Conservation (phyloP, 1,284 basidiomycete species). For the Ustilago crameri region DNA sequence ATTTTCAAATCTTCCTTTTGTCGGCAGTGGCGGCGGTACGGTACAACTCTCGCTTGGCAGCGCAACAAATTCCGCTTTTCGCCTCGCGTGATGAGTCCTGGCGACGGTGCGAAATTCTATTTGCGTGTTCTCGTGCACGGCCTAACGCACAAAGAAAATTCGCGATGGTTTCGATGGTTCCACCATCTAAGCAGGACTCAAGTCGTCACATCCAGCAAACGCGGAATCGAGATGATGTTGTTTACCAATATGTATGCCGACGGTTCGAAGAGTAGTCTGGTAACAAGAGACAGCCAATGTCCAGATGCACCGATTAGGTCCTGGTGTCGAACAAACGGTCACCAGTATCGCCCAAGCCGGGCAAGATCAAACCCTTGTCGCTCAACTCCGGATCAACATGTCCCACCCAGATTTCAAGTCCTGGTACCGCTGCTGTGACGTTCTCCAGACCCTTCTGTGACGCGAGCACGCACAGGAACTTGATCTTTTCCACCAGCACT, state of each 20-base stretch:
- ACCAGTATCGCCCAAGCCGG: constrained; percentile 63
- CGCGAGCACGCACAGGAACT: constrained; percentile 83
- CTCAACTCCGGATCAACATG: constrained; percentile 58
- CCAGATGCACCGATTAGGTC: constrained; percentile 8
- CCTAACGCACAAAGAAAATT: too few relatives aligned
- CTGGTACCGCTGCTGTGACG: constrained; percentile 78
- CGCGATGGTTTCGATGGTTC: too few relatives aligned
- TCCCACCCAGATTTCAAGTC: constrained; percentile 76
- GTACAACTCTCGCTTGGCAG: too few relatives aligned
- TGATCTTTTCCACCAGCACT: constrained; percentile 74
- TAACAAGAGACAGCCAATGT: background rate
- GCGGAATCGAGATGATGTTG: too few relatives aligned
- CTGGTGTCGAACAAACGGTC: constrained; percentile 57
- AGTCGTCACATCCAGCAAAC: too few relatives aligned
- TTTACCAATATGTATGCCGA: too few relatives aligned
- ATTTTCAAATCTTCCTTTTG: constrained; percentile 3
- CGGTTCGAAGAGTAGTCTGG: too few relatives aligned
- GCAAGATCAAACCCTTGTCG: constrained; percentile 60
- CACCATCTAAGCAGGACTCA: too few relatives aligned
- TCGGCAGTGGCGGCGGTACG: background rate
- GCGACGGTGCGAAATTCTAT: too few relatives aligned
- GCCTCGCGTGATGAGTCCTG: too few relatives aligned
- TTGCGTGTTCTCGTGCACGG: too few relatives aligned
- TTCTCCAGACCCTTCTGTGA: constrained; percentile 79
- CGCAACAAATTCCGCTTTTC: too few relatives aligned